Evolutionary conservation across 768 basidiomycete genomes (phyloP), one percentile per base, ranked within the genome.

Genomic region (Leucocoprinus leucothites): DNA sequence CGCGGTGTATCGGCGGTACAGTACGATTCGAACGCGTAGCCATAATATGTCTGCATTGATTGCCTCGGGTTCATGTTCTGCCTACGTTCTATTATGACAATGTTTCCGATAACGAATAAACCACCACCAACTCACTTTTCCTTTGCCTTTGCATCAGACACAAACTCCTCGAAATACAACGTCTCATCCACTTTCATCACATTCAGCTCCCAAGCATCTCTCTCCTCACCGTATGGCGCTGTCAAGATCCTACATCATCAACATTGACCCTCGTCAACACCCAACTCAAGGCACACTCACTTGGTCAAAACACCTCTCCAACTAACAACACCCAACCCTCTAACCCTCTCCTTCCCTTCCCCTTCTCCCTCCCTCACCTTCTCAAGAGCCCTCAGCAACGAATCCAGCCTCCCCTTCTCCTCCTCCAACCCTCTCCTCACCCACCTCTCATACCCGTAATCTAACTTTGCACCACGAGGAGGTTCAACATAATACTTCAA

Each of bases 231-330:
- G n/a, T 93, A 93, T 14, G 91, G 87, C 3, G 89, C 84, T 49
- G 82, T 86, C 68, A 94, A 69, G 62, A 95, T 86, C 67, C 90
- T 76, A 77, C 66, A 13, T 22, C 31, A 34, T 34, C 31, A 13
- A 6, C 13, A 6, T 34, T 6, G 31, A 6, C 31, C 31, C 13
- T 34, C 13, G 38, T 24, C 19, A 18, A n/a, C 21, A 14, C 19
- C 41, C 7, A 18, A 44, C 25, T 41, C 11, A 11, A 3, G 22
- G n/a, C n/a, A 28, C n/a, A 68, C 73, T 58, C 59, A 91, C 89
- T 85, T 92, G 57, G 92, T 93, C 77, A 92, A 82, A 50, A 92
- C 79, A 9, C 91, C 91, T 63, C 91, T 76, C 91, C 91, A 94
- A 9, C 79, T 73, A 49, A 89, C 75, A 25, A 87, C 78, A 1